Conservation (phyloP, 208 protist species). For the Trypanosoma platydactyli region DNA sequence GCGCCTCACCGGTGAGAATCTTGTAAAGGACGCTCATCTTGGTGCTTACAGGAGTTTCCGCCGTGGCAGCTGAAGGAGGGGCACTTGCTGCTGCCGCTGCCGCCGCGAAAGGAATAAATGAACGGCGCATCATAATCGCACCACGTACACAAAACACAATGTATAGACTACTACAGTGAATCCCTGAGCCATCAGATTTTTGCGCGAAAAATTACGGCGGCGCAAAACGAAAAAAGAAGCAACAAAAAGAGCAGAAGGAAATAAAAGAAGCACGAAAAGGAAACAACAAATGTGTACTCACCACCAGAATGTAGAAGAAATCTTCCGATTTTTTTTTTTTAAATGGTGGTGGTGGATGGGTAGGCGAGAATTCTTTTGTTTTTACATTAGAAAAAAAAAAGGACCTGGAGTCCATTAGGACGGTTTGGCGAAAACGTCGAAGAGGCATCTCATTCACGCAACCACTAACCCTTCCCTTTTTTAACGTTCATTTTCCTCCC, state of each 20-base stretch:
- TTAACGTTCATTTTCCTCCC: neutral
- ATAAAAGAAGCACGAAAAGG: slow-evolving; percentile 9
- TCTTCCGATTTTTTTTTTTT: no score
- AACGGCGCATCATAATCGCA: slow-evolving; percentile 56
- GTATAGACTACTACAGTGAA: neutral
- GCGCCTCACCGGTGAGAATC: slow-evolving; percentile 78
- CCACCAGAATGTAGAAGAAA: slow-evolving; percentile 6
- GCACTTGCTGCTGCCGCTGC: slow-evolving; percentile 46
- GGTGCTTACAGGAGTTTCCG: slow-evolving; percentile 35
- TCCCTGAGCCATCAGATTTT: neutral
- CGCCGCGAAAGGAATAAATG: slow-evolving; percentile 38
- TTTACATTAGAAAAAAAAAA: no score
- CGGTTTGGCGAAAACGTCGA: no score
- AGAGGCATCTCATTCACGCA: no score
- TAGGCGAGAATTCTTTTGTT: no score
- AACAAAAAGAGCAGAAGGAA: neutral
- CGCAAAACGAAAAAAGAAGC: slow-evolving; percentile 13
- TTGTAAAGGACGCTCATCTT: slow-evolving; percentile 88
- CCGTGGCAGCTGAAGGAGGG: slow-evolving; percentile 28
- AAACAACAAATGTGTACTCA: slow-evolving; percentile 17
- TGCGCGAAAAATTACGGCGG: neutral
- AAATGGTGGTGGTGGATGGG: no score
- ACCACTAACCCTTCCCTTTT: no score
- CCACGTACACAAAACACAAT: slow-evolving; percentile 13
- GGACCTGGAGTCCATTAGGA: no score